phyloP scores from a whole-genome alignment of 257 asterid species.

The Ligustrum vulgare region DNA sequence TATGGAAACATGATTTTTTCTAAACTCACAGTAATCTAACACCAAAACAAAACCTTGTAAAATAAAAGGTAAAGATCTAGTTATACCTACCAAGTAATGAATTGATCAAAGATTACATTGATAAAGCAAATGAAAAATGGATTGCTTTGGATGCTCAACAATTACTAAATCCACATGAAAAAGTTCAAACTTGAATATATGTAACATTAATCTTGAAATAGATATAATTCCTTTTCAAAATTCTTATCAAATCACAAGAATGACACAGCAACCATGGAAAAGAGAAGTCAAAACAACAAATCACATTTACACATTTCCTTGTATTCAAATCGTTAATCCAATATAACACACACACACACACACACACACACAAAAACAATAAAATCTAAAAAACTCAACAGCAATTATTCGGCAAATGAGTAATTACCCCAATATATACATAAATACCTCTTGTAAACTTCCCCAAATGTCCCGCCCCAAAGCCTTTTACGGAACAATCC shows the following conservation, averaged over 20 bases:
- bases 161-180: no score
- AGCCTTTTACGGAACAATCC: conserved; percentile 55
- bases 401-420: background rate
- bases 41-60: background rate
- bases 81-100: background rate
- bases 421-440: background rate
- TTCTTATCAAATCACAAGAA: no score
- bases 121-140: background rate
- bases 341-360: no score
- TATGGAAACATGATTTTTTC: background rate
- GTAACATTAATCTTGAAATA: background rate
- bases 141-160: background rate
- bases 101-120: background rate
- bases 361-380: no score
- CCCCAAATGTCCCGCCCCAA: conserved; percentile 66
- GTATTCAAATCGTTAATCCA: background rate
- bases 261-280: no score
- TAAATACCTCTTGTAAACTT: conserved; percentile 48
- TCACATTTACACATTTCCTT: background rate
- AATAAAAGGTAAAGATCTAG: background rate
- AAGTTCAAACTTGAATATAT: background rate
- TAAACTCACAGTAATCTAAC: background rate
- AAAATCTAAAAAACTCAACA: background rate
- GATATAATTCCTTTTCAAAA: no score
- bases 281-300: no score